These are phyloP conservation scores for Delonix regia DNA, from an alignment of 306 rosid species.

Conservation along the genomic window DNA sequence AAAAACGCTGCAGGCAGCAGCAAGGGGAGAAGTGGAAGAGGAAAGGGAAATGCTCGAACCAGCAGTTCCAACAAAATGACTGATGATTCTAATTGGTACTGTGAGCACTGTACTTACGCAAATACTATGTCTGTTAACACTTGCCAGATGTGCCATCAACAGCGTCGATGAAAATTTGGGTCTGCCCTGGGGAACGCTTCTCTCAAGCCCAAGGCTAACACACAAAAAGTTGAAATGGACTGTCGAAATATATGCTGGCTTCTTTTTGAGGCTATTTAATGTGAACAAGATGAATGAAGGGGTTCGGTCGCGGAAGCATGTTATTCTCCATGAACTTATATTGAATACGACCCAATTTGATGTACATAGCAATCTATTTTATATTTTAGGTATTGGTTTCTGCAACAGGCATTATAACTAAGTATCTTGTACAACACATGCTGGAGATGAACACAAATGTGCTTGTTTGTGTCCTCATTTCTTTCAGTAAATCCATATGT, in stretches of 20 bases:
- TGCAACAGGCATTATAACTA: constrained; percentile 46
- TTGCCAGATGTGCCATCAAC: constrained; percentile 53
- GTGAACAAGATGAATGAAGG: constrained; percentile 27
- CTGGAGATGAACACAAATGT: constrained; percentile 43
- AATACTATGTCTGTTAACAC: constrained; percentile 40
- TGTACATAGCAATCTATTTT: constrained; percentile 44
- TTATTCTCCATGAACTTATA: constrained; percentile 17
- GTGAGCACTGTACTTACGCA: constrained; percentile 50
- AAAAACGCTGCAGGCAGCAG: constrained; percentile 49
- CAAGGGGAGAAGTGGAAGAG: constrained; percentile 53
- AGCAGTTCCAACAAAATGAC: constrained; percentile 19
- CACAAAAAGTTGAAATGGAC: constrained; percentile 19
- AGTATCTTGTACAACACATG: constrained; percentile 28
- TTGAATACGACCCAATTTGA: constrained; percentile 29
- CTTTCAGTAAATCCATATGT: constrained; percentile 30
- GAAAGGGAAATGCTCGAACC: constrained; percentile 41
- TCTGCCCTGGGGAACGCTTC: constrained; percentile 20
- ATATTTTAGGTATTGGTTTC: constrained; percentile 25
- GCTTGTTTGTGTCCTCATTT: constrained; percentile 34
- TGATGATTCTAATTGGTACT: constrained; percentile 46
- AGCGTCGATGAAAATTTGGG: constrained; percentile 37
- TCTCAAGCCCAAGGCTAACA: background rate
- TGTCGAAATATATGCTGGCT: constrained; percentile 14
- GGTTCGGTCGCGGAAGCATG: constrained; percentile 25
- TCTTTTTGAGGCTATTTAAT: constrained; percentile 24